phyloP scores from a whole-genome alignment of 2,329 filamentous ascomycete species.

The Graphium sp. region DNA sequence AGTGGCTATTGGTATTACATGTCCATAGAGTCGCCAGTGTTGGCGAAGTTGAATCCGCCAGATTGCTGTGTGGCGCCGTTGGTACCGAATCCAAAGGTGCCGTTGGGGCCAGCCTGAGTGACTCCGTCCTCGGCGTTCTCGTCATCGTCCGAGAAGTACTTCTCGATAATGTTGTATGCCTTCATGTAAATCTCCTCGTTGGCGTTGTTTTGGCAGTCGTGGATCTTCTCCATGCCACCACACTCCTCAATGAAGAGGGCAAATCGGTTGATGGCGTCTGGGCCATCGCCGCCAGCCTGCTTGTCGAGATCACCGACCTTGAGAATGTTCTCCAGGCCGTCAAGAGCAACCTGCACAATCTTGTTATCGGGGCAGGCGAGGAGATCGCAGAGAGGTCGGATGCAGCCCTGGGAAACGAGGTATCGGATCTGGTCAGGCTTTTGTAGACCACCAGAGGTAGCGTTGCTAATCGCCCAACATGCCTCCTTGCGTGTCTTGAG shows the following conservation, averaged over 20 bases:
- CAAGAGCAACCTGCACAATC: constrained; percentile 97
- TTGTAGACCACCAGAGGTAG: constrained; percentile 90
- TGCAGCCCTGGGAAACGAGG: constrained; percentile 82
- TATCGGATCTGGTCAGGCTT: constrained; percentile 98
- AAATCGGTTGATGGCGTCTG: constrained; percentile 82
- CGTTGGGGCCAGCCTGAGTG: constrained; percentile 51
- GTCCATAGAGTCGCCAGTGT: constrained; percentile 47
- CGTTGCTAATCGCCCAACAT: constrained; percentile 99
- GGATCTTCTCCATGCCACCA: constrained; percentile 99
- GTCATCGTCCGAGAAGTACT: constrained; percentile 98
- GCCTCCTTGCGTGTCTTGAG: constrained; percentile 99
- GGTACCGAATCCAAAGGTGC: constrained; percentile 64
- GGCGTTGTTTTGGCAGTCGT: constrained; percentile 99
- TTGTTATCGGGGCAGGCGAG: constrained; percentile 97
- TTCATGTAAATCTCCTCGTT: constrained; percentile 99
- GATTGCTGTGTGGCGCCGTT: constrained; percentile 44
- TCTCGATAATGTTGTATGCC: constrained; percentile 99
- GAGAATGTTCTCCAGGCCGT: constrained; percentile 96
- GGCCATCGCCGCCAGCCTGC: constrained; percentile 60
- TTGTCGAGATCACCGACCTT: constrained; percentile 99
- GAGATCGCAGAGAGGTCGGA: constrained; percentile 91
- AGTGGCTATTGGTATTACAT: too few species aligned
- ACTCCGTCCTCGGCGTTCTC: constrained; percentile 74
- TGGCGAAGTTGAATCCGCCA: constrained; percentile 89
- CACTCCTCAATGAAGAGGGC: constrained; percentile 98